Percentiles rank a stretch among this genome's conserved stretches.
phyloP scores from a whole-genome alignment of 1,139 yeast species.

The Lodderomyces jiufengensis region DNA sequence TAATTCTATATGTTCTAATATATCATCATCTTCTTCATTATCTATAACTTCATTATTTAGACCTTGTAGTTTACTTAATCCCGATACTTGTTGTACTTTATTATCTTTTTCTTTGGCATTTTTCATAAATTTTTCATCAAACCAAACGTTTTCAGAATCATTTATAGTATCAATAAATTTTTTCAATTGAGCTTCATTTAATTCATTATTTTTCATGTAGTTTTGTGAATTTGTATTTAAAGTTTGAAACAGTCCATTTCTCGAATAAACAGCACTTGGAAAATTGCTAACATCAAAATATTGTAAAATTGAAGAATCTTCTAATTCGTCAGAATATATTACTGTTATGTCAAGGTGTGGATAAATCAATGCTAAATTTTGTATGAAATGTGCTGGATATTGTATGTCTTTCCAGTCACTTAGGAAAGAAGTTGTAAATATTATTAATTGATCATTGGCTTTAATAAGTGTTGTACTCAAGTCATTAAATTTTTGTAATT shows the following conservation, averaged over 20 bases:
- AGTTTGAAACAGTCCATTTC: conserved; percentile 21
- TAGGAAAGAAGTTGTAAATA: conserved; percentile 23
- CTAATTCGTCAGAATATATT: conserved; percentile 23
- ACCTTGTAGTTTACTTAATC: no score
- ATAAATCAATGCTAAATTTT: conserved; percentile 21
- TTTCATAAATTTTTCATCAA: no score
- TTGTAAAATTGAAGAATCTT: conserved; percentile 19
- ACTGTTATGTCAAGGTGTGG: conserved; percentile 21
- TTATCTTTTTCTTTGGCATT: no score
- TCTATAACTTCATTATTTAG: no score
- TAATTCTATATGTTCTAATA: conserved; percentile 14
- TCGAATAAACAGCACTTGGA: conserved; percentile 32
- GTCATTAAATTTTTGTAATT: conserved; percentile 10
- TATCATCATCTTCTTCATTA: conserved; percentile 10
- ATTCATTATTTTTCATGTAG: conserved; percentile 18
- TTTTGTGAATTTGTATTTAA: conserved; percentile 27
- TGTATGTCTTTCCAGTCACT: conserved; percentile 31
- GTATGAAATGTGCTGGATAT: conserved; percentile 36
- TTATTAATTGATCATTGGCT: conserved; percentile 20
- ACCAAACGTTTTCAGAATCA: conserved; percentile 7
- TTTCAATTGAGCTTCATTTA: conserved; percentile 19
- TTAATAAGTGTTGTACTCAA: conserved; percentile 7
- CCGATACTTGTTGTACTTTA: no score
- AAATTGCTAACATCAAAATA: conserved; percentile 28
- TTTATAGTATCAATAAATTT: conserved; percentile 20